Conservation (phyloP, 805 yeast species). For the Groenewaldozyma salmanticensis region DNA sequence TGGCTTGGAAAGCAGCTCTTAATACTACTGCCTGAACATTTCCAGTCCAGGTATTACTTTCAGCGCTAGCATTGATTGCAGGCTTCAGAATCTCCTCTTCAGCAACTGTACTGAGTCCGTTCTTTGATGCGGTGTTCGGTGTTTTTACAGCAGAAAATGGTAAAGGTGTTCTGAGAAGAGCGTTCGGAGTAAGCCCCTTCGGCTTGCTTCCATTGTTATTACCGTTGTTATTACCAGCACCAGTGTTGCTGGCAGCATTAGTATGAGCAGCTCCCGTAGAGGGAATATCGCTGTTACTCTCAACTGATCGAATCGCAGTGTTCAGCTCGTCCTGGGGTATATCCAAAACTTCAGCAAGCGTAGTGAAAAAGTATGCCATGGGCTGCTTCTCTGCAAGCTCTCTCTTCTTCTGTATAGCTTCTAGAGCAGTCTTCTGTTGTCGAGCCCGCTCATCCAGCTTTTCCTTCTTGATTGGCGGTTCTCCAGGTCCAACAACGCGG, state of each 20-base stretch:
- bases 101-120: constrained; percentile 5
- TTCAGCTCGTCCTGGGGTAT: constrained; percentile 24
- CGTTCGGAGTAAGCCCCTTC: constrained; percentile 16
- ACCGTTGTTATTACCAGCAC: not conserved
- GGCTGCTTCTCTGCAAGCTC: constrained; percentile 25
- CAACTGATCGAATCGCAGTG: constrained; percentile 3
- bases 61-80: constrained; percentile 3
- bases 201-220: not conserved
- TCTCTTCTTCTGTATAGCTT: constrained; percentile 16
- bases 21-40: constrained; percentile 25
- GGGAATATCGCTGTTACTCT: not conserved
- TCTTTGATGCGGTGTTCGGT: constrained; percentile 5
- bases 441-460: constrained; percentile 12
- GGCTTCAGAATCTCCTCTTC: constrained; percentile 6
- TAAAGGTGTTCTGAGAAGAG: constrained; percentile 16
- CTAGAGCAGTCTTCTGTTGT: constrained; percentile 7
- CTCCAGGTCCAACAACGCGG: constrained; percentile 3
- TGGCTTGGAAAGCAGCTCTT: constrained; percentile 25
- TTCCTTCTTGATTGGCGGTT: constrained; percentile 16
- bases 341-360: constrained; percentile 27
- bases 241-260: constrained; percentile 1
- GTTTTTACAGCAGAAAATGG: constrained; percentile 15
- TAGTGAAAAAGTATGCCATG: constrained; percentile 23
- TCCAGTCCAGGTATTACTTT: constrained; percentile 19
- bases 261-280: constrained; percentile 3